Evolutionary conservation across 306 rosid genomes (phyloP).

Genomic region (Prunus armeniaca): DNA sequence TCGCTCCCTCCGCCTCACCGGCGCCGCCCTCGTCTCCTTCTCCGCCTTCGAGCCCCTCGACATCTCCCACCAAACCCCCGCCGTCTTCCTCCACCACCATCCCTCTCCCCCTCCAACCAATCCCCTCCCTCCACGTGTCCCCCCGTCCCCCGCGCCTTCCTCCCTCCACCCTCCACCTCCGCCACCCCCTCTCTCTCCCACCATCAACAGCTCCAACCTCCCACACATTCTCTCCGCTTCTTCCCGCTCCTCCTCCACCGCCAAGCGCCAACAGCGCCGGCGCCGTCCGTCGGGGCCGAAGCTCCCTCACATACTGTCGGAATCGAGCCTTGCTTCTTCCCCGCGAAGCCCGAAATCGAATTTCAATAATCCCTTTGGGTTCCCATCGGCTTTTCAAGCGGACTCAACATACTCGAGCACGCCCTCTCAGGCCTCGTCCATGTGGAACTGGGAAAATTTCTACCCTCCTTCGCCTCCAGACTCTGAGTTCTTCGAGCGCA

Average conservation of each 20-base stretch:
- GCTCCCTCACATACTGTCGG: conserved; percentile 92
- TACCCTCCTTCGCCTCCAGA: conserved; percentile 93
- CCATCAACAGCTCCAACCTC: conserved; percentile 57
- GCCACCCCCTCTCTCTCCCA: conserved; percentile 41
- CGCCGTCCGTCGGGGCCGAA: conserved; percentile 50
- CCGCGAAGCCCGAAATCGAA: conserved; percentile 55
- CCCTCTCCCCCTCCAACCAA: conserved; percentile 26
- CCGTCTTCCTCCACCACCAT: conserved; percentile 61
- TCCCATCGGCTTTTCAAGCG: conserved; percentile 66
- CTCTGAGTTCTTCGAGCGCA: conserved; percentile 68
- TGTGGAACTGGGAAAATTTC: conserved; percentile 98
- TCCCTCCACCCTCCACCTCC: conserved; percentile 40
- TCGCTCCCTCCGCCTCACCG: conserved; percentile 86
- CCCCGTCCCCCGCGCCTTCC: conserved; percentile 38
- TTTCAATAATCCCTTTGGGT: conserved; percentile 31
- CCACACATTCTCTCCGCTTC: conserved; percentile 48
- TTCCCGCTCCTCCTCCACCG: conserved; percentile 23
- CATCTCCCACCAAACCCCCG: conserved; percentile 74
- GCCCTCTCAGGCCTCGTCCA: conserved; percentile 87
- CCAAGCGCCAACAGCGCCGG: conserved; percentile 36
- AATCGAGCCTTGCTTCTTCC: conserved; percentile 61
- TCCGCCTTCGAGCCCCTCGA: conserved; percentile 72
- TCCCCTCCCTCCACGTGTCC: conserved; percentile 35
- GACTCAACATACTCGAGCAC: conserved; percentile 77
- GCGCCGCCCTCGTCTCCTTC: conserved; percentile 70